Evolutionary conservation across 768 basidiomycete species (phyloP), one percentile per base, ranked within the genome.

Genomic region (Tubosaeta sp.): DNA sequence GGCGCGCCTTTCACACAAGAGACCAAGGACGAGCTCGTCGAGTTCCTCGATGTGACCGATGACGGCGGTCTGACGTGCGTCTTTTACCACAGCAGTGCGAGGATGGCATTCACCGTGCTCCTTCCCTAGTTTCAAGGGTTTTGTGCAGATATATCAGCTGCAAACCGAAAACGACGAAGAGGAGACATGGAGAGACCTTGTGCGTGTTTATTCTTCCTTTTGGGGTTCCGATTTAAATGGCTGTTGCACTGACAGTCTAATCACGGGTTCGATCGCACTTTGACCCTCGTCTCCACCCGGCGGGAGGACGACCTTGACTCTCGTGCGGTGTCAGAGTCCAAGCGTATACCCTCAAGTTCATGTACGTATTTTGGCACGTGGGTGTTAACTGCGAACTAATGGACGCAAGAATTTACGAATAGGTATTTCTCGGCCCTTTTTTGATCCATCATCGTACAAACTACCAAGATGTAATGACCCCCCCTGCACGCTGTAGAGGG

Each of bases 91-190:
- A 12, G 32, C 12, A 21, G 42, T 8, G 34, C 16, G n/a, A n/a
- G 14, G 12, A 46, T 31, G 22, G 14, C 30, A 44, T 48, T 10
- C 44, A 5, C 49, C 25, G 21, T 43, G 40, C 2, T 18, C 21
- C 14, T 34, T 14, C 19, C 38, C 14, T 45, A 90, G 88, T 16
- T 81, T 88, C 63, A 84, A 84, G 63, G 88, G 89, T 2, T 90
- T 92, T 62, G 62, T 89, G 63, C 87, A 90, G 63, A 80, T 91
- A 48, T 91, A 90, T 61, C 85, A 88, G 59, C 69, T 90, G n/a
- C 90, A 92, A 65, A 89, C 87, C 1, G 86, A 88, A 58, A 87
- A 82, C 54, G 89, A 90, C 55, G 86, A 89, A 57, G 83, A 83
- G 64, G 87, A 92, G 69, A 92, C 89, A 8, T 91, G 86, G 87